A percentile compares a stretch with the other conserved stretches of the same genome.
Conservation (phyloP, 306 rosid genomes). For the Ochetophila trinervis region DNA sequence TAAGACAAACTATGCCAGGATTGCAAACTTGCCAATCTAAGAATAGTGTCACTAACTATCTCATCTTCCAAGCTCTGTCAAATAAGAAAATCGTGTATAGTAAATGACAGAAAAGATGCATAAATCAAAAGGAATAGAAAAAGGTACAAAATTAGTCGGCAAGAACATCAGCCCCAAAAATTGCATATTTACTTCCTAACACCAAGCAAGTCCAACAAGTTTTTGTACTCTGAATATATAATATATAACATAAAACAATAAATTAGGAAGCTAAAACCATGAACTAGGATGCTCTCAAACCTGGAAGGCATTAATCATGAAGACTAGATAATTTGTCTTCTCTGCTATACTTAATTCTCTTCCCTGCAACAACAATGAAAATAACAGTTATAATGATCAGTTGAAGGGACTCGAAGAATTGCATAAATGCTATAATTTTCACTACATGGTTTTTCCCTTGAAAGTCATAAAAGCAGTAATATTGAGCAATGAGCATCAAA, state of each 20-base stretch:
- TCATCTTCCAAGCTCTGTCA: constrained; percentile 97
- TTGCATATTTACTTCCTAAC: background rate
- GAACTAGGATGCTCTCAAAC: constrained; percentile 37
- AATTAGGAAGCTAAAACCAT: background rate
- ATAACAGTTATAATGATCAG: constrained; percentile 21
- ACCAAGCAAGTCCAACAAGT: background rate
- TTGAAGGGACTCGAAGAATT: background rate
- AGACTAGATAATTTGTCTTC: constrained; percentile 91
- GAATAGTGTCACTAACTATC: constrained; percentile 75
- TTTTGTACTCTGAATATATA: background rate
- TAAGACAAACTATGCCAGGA: constrained; percentile 91
- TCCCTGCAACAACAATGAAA: constrained; percentile 59
- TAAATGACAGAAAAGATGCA: background rate
- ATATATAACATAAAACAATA: background rate
- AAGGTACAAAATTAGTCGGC: background rate
- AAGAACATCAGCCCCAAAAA: background rate
- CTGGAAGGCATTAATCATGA: constrained; percentile 97
- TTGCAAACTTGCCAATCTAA: constrained; percentile 81
- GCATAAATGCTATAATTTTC: background rate
- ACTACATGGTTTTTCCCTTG: background rate
- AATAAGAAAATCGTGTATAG: background rate
- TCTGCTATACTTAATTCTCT: constrained; percentile 78
- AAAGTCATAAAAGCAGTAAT: background rate
- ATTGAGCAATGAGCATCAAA: background rate
- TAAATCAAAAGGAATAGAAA: background rate